phyloP scores from a whole-genome alignment of 169 alveolate genomes.

The Cryptosporidium sp. region DNA sequence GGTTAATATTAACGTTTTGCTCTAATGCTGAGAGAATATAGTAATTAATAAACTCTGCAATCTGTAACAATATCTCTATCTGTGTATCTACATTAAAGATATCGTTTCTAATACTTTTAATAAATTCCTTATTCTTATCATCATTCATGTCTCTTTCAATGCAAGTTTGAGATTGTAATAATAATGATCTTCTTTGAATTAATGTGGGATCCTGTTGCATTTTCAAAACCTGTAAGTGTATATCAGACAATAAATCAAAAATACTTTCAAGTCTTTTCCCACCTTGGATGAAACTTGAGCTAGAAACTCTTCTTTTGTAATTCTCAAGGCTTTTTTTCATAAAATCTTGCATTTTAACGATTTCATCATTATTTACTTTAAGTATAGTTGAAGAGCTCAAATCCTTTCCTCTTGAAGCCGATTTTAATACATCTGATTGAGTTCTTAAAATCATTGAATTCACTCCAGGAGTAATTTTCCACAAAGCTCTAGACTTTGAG shows the following conservation, averaged over 20 bases:
- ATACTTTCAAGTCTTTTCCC: slow-evolving; percentile 21
- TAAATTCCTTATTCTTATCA: slow-evolving; percentile 26
- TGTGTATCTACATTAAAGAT: slow-evolving; percentile 47
- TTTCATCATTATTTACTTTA: not conserved
- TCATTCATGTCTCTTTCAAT: slow-evolving; percentile 62
- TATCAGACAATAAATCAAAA: slow-evolving; percentile 30
- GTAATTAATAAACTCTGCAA: slow-evolving; percentile 34
- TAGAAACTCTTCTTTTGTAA: slow-evolving; percentile 8
- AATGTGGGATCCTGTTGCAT: slow-evolving; percentile 69
- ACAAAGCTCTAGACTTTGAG: slow-evolving; percentile 11
- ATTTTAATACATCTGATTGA: not conserved
- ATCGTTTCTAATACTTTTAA: slow-evolving; percentile 38
- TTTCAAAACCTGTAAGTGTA: slow-evolving; percentile 15
- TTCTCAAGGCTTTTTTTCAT: not conserved
- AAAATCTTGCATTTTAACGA: not conserved
- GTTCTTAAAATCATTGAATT: not conserved
- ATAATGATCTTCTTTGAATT: slow-evolving; percentile 38
- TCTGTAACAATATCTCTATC: slow-evolving; percentile 20
- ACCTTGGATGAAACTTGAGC: slow-evolving; percentile 23
- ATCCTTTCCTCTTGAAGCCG: not conserved
- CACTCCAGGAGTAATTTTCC: slow-evolving; percentile 20
- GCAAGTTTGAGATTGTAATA: slow-evolving; percentile 57
- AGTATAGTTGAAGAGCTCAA: not conserved
- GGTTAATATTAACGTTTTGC: slow-evolving; percentile 51
- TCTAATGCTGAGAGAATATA: slow-evolving; percentile 58